These are phyloP conservation scores for Sphagnum contortum DNA, from an alignment of 225 moss, liverwort and hornwort species.

Conservation along the genomic window DNA sequence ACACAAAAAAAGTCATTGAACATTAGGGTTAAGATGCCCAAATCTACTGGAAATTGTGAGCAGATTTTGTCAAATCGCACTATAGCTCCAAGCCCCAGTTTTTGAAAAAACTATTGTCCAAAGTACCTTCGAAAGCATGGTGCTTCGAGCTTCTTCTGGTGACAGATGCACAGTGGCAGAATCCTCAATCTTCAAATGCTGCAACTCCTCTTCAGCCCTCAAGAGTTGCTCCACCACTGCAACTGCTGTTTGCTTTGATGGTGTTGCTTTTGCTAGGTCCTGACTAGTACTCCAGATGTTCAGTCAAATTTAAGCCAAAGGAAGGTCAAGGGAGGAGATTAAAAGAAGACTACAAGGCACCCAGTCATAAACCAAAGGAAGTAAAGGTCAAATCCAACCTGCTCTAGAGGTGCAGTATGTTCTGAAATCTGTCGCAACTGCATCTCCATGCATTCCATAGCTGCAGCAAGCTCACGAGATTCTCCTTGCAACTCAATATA, in stretches of 20 bases:
- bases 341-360: too few relatives aligned
- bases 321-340: neutral
- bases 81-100: too few relatives aligned
- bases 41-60: too few relatives aligned
- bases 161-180: slow-evolving; percentile 14
- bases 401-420: slow-evolving; percentile 24
- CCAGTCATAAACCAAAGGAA: neutral
- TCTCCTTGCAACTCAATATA: slow-evolving; percentile 24
- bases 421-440: slow-evolving; percentile 15
- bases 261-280: slow-evolving; percentile 36
- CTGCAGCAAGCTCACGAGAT: slow-evolving; percentile 13
- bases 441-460: slow-evolving; percentile 33
- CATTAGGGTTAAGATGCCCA: too few relatives aligned
- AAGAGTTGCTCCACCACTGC: slow-evolving; percentile 40
- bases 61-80: too few relatives aligned
- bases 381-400: slow-evolving; percentile 16
- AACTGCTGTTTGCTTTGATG: slow-evolving; percentile 27
- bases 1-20: too few relatives aligned
- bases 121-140: slow-evolving; percentile 45
- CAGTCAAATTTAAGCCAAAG: neutral
- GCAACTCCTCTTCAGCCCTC: slow-evolving; percentile 39
- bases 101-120: neutral
- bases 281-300: slow-evolving; percentile 6
- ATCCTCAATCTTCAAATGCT: slow-evolving; percentile 27
- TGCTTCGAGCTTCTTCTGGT: slow-evolving; percentile 28